These are phyloP conservation scores for Pestalotiopsis sp. DNA, from an alignment of 2,329 filamentous ascomycete species.

Conservation along the genomic window DNA sequence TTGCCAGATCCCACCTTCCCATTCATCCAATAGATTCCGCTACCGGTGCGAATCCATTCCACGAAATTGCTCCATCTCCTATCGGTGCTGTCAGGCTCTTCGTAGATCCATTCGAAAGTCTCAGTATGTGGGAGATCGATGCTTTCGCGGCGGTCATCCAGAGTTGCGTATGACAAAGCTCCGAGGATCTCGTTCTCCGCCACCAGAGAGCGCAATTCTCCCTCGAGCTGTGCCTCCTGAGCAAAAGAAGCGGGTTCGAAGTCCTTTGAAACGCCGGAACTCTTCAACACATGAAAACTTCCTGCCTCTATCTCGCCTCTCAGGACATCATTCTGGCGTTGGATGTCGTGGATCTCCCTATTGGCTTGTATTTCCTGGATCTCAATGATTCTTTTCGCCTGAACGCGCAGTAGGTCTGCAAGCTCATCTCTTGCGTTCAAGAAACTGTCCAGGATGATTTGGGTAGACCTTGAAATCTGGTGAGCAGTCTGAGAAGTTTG, in stretches of 20 bases:
- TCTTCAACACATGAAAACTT: neutral
- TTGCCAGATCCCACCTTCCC: conserved; percentile 16
- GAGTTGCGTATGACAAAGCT: neutral
- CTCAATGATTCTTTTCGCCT: neutral
- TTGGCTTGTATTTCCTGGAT: neutral
- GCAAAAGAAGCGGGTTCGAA: neutral
- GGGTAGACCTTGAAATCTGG: neutral
- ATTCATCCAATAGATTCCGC: conserved; percentile 14
- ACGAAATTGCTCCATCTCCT: neutral
- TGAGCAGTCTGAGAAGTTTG: neutral
- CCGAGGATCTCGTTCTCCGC: neutral
- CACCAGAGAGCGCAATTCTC: neutral
- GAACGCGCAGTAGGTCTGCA: neutral
- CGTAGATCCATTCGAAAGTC: conserved; percentile 1
- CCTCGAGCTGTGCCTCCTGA: neutral
- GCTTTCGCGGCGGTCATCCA: neutral
- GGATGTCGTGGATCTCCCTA: neutral
- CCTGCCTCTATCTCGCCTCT: neutral
- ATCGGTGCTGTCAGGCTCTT: neutral
- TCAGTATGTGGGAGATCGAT: neutral
- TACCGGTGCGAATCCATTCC: neutral
- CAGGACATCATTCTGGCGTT: neutral
- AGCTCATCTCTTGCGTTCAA: neutral
- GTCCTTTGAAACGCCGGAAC: neutral
- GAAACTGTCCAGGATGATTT: neutral